Base-by-base conservation (phyloP, 176 grass and related monocot genomes). In the Microstegium vimineum region DNA sequence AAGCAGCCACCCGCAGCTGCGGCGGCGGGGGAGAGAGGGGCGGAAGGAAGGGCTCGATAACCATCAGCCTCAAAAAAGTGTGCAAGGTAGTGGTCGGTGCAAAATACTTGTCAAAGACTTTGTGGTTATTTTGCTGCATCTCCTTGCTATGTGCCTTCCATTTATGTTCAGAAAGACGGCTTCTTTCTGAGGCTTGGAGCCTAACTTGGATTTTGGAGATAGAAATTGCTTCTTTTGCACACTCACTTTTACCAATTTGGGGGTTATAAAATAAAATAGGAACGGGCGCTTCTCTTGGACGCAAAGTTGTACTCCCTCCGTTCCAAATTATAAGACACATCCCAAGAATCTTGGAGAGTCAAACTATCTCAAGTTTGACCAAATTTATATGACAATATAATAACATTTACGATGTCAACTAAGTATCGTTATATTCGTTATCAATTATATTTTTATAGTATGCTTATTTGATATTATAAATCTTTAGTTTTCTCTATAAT, bases 31-130 rank as follows among this genome's bases (percentile, higher is more conserved):
- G 34, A 43, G 34, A 88, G 30, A 90, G 60, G 47, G 75, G 76
- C 52, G 84, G 81, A 72, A 92, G 81, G 73, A 92, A 90, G 73
- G 85, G 61, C 18, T 57, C 86, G n/a, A 94, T 97, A 75, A 94
- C 88, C 73, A 92, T 97, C 71, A 94, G 88, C 34, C 94, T 97
- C 41, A 90, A 92, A 77, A 97, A 92, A 87, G 94, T 97, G 10
- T 97, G 94, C 81, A 97, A 97, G 91, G 89, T 93, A 83, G 37
- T 38, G 7, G 17, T 10, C 62, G 30, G 49, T 67, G 56, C 75
- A 38, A 52, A 7, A 13, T 62, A 9, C 17, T 15, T 68, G 12
- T 61, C 16, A 40, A 14, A 57, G 38, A 3, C 77, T 70, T 73
- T 65, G 0, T 49, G 32, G 11, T 0, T 8, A 59, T 31, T 56